phyloP scores from a whole-genome alignment of 2,329 filamentous ascomycete species.

The Hypoxylon sp. region DNA sequence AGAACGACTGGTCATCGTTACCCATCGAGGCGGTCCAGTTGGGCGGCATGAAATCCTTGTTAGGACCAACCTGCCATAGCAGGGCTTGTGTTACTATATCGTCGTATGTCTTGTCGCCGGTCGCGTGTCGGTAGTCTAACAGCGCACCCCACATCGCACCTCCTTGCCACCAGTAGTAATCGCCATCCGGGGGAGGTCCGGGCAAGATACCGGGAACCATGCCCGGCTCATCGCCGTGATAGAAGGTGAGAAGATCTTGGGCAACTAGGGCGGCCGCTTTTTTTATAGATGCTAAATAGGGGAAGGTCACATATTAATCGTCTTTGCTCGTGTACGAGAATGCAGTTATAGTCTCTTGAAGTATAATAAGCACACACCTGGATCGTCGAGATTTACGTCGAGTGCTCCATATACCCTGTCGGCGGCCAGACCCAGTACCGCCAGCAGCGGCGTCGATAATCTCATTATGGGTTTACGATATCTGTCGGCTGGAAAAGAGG shows the following conservation, averaged over 20 bases:
- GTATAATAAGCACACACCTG: constrained; percentile 44
- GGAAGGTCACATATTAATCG: constrained; percentile 25
- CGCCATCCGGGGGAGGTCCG: constrained; percentile 66
- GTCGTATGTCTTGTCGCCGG: constrained; percentile 74
- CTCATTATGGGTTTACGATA: constrained; percentile 46
- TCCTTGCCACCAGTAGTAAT: constrained; percentile 83
- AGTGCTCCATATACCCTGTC: constrained; percentile 47
- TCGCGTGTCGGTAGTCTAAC: constrained; percentile 78
- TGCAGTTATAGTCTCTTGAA: not conserved
- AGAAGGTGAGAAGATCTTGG: constrained; percentile 65
- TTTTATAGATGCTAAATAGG: constrained; percentile 60
- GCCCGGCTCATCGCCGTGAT: constrained; percentile 65
- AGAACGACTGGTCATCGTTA: constrained; percentile 80
- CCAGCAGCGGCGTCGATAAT: constrained; percentile 47
- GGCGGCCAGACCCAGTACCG: constrained; percentile 47
- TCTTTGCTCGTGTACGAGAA: constrained; percentile 5
- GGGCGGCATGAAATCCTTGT: constrained; percentile 69
- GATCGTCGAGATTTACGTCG: constrained; percentile 49
- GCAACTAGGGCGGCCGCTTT: constrained; percentile 62
- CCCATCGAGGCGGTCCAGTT: constrained; percentile 72
- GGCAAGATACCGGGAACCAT: constrained; percentile 69
- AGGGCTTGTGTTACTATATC: constrained; percentile 68
- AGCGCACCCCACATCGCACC: constrained; percentile 76
- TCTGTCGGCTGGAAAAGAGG: constrained; percentile 27
- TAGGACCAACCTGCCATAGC: constrained; percentile 69